Evolutionary conservation across 1,284 basidiomycete species (phyloP), one percentile per base, ranked within the genome.

Genomic region (Jaminaea rosea): DNA sequence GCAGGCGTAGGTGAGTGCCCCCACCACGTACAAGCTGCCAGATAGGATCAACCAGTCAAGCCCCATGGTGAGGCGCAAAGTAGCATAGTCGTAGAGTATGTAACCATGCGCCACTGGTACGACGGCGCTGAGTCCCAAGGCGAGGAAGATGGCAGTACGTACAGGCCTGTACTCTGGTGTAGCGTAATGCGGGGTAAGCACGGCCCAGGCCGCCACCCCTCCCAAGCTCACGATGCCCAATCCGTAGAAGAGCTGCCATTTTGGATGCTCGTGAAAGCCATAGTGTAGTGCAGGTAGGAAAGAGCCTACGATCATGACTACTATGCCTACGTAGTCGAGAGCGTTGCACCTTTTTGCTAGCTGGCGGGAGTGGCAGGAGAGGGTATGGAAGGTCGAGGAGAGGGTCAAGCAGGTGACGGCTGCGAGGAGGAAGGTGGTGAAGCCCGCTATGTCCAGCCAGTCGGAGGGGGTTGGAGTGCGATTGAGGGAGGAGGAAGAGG

Each of bases 81-180:
- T 28, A 36, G 32, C 26, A 36, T 47, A 58, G 7, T 67, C 70
- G 49, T 69, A 82, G 13, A 79, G 76, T 37, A 32, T 23, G 0
- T 60, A 79, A 47, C 85, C 66, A 68, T 94, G 88, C 10, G 78
- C 75, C 15, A 87, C 78, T 24, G 89, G 90, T 4, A 87, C 31
- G 32, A 86, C 74, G 8, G 82, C 85, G 57, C 81, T 83, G 26
- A 88, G 75, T 13, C 90, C 89, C 13, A 93, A 81, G 9, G 79
- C 81, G 59, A 90, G 80, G 76, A 93, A 94, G 7, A 88, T 82
- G 21, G 78, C 75, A 3, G 88, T 91, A 21, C 91, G 83, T 51
- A 85, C 81, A 61, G 84, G 82, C 21, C 88, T 80, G 73, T 88
- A 85, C 0, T 80, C 79, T 1, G 86, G 83, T 58, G 83, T 85